These are phyloP conservation scores for Pseudocercospora fijiensis DNA, from an alignment of 2,329 filamentous ascomycete species.

Conservation along the genomic window DNA sequence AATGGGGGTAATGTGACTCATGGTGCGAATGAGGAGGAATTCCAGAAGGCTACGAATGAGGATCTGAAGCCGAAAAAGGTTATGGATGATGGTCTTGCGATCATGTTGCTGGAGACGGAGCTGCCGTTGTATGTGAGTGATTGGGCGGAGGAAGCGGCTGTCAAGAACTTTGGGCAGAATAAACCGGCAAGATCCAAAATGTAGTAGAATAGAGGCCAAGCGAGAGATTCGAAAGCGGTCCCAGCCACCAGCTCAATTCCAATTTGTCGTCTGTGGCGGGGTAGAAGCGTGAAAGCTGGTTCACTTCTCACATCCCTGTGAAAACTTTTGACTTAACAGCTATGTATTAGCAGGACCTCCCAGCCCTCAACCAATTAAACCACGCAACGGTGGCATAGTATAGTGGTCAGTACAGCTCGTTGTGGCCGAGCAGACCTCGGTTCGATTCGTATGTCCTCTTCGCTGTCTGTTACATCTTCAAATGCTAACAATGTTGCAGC, in stretches of 20 bases:
- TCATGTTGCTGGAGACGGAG: slow-evolving; percentile 23
- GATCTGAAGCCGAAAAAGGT: slow-evolving; percentile 19
- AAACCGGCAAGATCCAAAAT: not conserved
- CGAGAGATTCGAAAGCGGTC: not conserved
- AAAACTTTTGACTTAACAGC: not conserved
- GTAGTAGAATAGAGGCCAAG: not conserved
- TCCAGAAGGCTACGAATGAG: slow-evolving; percentile 16
- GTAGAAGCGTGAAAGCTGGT: too few relatives aligned
- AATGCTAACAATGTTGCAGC: not conserved
- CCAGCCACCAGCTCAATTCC: not conserved
- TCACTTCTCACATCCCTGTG: too few relatives aligned
- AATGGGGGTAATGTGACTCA: slow-evolving; percentile 19
- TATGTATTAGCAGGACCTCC: not conserved
- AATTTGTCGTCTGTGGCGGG: not conserved
- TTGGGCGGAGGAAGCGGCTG: slow-evolving; percentile 18
- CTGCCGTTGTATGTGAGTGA: slow-evolving; percentile 19
- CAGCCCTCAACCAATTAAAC: not conserved
- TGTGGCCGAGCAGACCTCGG: slow-evolving; percentile 14
- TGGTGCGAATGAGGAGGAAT: slow-evolving; percentile 18
- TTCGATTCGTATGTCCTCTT: not conserved
- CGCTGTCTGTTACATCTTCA: too few relatives aligned
- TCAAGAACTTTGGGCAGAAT: slow-evolving; percentile 9
- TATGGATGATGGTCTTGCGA: slow-evolving; percentile 14
- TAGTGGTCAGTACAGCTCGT: slow-evolving; percentile 19
- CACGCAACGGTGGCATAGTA: slow-evolving; percentile 2